Conservation (phyloP, 805 yeast genomes). For the Pichia californica region DNA sequence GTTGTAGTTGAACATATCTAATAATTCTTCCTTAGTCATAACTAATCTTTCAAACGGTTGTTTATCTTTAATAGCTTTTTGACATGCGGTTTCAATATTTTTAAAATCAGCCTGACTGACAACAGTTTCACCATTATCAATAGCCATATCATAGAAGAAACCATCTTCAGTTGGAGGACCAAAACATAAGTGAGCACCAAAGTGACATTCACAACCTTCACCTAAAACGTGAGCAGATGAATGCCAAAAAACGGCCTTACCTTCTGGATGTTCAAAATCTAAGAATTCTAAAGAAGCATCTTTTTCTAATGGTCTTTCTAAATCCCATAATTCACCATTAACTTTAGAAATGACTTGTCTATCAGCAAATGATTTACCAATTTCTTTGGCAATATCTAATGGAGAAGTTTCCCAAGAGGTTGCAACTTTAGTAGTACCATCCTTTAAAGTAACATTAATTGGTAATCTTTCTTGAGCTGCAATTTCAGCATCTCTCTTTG, state of each 20-base stretch:
- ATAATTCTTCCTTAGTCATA: constrained; percentile 83
- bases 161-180: constrained; percentile 99
- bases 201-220: constrained; percentile 95
- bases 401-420: constrained; percentile 89
- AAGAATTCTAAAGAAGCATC: constrained; percentile 67
- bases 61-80: constrained; percentile 87
- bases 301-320: constrained; percentile 85
- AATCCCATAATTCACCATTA: constrained; percentile 88
- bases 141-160: constrained; percentile 93
- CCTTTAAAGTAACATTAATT: constrained; percentile 77
- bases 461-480: constrained; percentile 53
- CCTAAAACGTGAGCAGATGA: constrained; percentile 97
- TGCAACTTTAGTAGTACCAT: constrained; percentile 75
- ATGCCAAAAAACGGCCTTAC: constrained; percentile 96
- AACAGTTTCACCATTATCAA: constrained; percentile 65
- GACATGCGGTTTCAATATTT: constrained; percentile 77
- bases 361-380: constrained; percentile 83
- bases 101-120: constrained; percentile 81
- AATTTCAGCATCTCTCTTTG: constrained; percentile 65
- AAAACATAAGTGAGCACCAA: constrained; percentile 85
- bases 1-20: constrained; percentile 92
- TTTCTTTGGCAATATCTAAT: constrained; percentile 70
- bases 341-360: constrained; percentile 89
- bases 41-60: constrained; percentile 92
- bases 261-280: constrained; percentile 91